Percentiles rank a stretch among this genome's conserved stretches.
Conservation (phyloP, 2,329 filamentous ascomycete genomes). For the Aspergillus proliferans region DNA sequence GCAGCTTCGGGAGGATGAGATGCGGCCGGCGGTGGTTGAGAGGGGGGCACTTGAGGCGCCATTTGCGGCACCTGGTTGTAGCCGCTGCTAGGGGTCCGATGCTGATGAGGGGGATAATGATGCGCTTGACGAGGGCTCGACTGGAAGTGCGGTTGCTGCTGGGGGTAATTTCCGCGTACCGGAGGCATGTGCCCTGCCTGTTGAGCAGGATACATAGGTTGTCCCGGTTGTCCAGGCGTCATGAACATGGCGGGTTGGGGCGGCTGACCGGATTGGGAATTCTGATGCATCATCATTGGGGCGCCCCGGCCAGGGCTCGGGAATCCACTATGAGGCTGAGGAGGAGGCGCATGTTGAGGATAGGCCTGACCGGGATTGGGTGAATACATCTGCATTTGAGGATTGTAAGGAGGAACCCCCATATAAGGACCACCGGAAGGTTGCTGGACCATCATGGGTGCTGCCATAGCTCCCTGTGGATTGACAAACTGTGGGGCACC, state of each 20-base stretch:
- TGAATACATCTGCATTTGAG: slow-evolving; percentile 78
- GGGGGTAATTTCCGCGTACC: slow-evolving; percentile 54
- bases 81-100: slow-evolving; percentile 51
- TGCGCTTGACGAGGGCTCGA: slow-evolving; percentile 60
- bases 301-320: slow-evolving; percentile 83
- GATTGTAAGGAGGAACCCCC: slow-evolving; percentile 58
- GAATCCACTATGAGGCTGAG: slow-evolving; percentile 63
- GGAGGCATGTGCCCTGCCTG: slow-evolving; percentile 63
- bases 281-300: slow-evolving; percentile 90
- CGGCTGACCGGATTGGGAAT: slow-evolving; percentile 81
- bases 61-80: slow-evolving; percentile 45
- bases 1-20: slow-evolving; percentile 37
- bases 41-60: slow-evolving; percentile 38
- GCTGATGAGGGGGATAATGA: slow-evolving; percentile 54
- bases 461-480: slow-evolving; percentile 65
- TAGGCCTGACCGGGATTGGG: slow-evolving; percentile 66
- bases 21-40: slow-evolving; percentile 26
- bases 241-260: slow-evolving; percentile 64
- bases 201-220: slow-evolving; percentile 65
- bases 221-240: slow-evolving; percentile 69
- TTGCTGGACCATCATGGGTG: slow-evolving; percentile 77
- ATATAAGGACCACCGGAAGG: slow-evolving; percentile 64
- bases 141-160: slow-evolving; percentile 57
- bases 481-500: slow-evolving; percentile 67
- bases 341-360: slow-evolving; percentile 45